Evolutionary conservation across 306 rosid genomes (phyloP), one percentile per base, ranked within the genome.

Genomic region (Senna siamea): DNA sequence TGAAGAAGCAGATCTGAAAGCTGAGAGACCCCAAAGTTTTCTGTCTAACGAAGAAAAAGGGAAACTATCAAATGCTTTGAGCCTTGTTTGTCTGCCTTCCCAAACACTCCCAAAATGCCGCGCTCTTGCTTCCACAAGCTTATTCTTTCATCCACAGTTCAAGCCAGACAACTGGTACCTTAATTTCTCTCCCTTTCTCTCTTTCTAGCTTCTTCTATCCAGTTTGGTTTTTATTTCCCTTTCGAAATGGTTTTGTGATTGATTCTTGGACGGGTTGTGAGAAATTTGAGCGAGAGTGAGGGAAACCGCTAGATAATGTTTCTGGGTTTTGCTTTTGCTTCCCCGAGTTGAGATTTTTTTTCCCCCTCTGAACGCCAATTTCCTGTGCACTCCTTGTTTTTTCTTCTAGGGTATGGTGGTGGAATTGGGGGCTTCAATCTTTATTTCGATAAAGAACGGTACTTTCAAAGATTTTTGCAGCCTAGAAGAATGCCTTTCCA

Each of bases 101-200:
- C 20, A 68, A 48, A 50, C 63, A 61, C 56, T 61, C 66, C 37
- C 57, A 85, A 73, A 80, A 92, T 92, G 97, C 91, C 85, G 46
- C 82, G 79, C 66, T 89, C 97, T 61, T 87, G 72, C 85, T 94
- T 94, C 66, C 84, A 85, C 82, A 92, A 94, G 95, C 88, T 94
- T 83, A 69, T 94, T 82, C 82, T 92, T 34, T 75, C 92, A 1
- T 84, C 96, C 17, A 84, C 89, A 64, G 35, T 92, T 60, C 90
- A 87, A 75, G 78, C 89, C 50, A 87, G 70, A 22, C 91, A 88
- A 67, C 83, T 94, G 99, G 99, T 94, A 92, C 69, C 59, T 65
- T 51, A 37, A 66, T 75, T 73, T 76, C 69, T 78, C 46, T n/a
- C 71, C 41, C 48, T 68, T 70, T 73, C n/a, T n/a, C n/a, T 62